Percentiles rank a stretch among this genome's conserved stretches.
These are phyloP conservation scores for Penicillium mononematosum DNA, from an alignment of 495 filamentous ascomycete genomes.

Conservation along the genomic window DNA sequence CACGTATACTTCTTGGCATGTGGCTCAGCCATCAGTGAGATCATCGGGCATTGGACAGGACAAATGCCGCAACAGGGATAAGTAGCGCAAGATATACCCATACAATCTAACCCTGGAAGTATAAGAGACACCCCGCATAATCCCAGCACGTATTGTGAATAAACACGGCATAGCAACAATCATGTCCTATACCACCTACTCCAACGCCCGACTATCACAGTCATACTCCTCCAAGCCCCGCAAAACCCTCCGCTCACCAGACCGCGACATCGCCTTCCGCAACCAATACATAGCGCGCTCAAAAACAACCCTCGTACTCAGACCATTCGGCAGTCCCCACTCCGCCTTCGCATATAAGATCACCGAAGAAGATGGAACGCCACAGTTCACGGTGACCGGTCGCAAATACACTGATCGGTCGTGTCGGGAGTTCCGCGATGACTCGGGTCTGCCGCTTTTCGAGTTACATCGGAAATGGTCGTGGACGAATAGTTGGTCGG, in stretches of 20 bases:
- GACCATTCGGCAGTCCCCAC: slow-evolving; percentile 18
- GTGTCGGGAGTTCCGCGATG: slow-evolving; percentile 31
- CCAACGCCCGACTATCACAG: slow-evolving; percentile 16
- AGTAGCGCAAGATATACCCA: neutral
- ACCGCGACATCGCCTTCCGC: slow-evolving; percentile 27
- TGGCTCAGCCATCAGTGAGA: slow-evolving; percentile 7
- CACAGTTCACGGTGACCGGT: slow-evolving; percentile 25
- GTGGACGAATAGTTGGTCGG: slow-evolving; percentile 20
- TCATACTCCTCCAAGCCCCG: slow-evolving; percentile 13
- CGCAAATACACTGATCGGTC: slow-evolving; percentile 24
- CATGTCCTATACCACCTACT: slow-evolving; percentile 24
- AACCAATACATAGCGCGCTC: slow-evolving; percentile 22
- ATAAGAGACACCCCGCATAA: neutral
- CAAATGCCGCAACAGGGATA: slow-evolving; percentile 5
- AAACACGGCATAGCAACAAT: neutral
- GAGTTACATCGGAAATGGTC: slow-evolving; percentile 24
- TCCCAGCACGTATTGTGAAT: neutral
- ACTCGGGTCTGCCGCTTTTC: slow-evolving; percentile 30
- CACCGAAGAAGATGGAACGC: slow-evolving; percentile 21
- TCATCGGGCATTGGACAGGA: slow-evolving; percentile 2
- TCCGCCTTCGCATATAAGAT: slow-evolving; percentile 28
- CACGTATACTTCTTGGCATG: slow-evolving; percentile 8
- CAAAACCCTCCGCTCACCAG: slow-evolving; percentile 21
- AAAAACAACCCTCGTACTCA: slow-evolving; percentile 25
- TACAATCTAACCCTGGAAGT: neutral